Base-by-base conservation (phyloP, 1,284 basidiomycete species). In the Boletus albobrunnescens region DNA sequence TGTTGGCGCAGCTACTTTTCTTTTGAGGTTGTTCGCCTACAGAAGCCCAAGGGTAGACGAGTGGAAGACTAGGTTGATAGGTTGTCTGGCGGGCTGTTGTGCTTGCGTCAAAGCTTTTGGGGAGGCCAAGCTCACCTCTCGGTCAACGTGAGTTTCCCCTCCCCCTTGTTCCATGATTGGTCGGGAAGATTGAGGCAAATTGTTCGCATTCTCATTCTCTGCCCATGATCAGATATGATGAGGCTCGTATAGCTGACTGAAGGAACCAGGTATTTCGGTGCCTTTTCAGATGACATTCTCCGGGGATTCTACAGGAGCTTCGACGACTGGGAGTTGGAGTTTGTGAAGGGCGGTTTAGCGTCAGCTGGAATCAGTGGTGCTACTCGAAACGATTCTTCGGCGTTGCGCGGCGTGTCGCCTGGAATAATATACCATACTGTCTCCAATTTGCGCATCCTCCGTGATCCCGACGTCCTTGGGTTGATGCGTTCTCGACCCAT, bases 1-100 rank as follows among this genome's bases (percentile, higher is more conserved):
- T 0, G 61, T 73, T 6, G 81, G 77, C 44, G 79, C 83, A 2
- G 88, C 91, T 0, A 82, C 79, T 0, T 94, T 91, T 68, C 75
- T 91, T 40, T 71, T 93, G 42, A 79, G 89, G 51, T 67, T 94
- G 36, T 85, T 87, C 58, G 91, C 91, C 4, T 94, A 91, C 57
- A 71, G 78, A 42, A 80, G 80, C 49, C 61, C 67, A 0, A 70
- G 72, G 13, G 82, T 87, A 5, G 69, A 76, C 3, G 62, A 70
- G 36, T 94, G 88, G 87, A 80, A 81, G 61, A 60, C 63, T 14
- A 75, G 71, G 49, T 64, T 92, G 40, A 70, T 73, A 39, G 54
- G 53, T 3, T 82, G 87, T 45, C 61, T 94, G 27, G 61, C 69
- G 17, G 67, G 71, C 2, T 94, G 91, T 57, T 69, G 76, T 33